These are phyloP conservation scores for Scenedesmus sp. DNA, from an alignment of 163 green algal genomes.

Conservation along the genomic window DNA sequence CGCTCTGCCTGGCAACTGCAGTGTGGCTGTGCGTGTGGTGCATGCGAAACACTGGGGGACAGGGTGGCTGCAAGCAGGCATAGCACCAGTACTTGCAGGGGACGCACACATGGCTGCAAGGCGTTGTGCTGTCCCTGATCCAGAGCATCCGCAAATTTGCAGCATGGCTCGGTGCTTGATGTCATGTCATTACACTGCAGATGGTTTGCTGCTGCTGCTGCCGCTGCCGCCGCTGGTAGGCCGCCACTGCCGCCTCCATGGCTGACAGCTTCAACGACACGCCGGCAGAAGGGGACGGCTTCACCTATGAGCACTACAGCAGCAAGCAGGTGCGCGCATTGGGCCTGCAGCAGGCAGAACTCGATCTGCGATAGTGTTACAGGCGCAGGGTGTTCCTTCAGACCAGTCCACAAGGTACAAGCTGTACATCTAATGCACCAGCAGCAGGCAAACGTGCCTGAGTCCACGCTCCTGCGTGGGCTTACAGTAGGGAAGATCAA, in stretches of 20 bases:
- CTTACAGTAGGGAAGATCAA: too few species aligned
- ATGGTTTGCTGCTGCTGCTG: background rate
- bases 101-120: too few species aligned
- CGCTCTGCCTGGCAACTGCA: too few species aligned
- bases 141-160: background rate
- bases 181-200: background rate
- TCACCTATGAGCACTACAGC: slow-evolving; percentile 87
- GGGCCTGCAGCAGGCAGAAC: background rate
- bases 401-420: background rate
- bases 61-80: too few species aligned
- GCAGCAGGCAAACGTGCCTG: too few species aligned
- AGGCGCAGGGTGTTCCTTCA: background rate
- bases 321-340: background rate
- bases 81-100: too few species aligned
- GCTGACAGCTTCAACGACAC: slow-evolving; percentile 64
- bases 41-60: too few species aligned
- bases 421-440: background rate
- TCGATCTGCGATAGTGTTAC: background rate
- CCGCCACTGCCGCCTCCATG: slow-evolving; percentile 75
- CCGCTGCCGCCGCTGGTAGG: slow-evolving; percentile 58
- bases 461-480: too few species aligned
- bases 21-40: too few species aligned
- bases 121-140: too few species aligned
- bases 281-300: slow-evolving; percentile 85
- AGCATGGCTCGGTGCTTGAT: background rate